Conservation (phyloP, 208 protist genomes). For the Trypanosoma congolense region DNA sequence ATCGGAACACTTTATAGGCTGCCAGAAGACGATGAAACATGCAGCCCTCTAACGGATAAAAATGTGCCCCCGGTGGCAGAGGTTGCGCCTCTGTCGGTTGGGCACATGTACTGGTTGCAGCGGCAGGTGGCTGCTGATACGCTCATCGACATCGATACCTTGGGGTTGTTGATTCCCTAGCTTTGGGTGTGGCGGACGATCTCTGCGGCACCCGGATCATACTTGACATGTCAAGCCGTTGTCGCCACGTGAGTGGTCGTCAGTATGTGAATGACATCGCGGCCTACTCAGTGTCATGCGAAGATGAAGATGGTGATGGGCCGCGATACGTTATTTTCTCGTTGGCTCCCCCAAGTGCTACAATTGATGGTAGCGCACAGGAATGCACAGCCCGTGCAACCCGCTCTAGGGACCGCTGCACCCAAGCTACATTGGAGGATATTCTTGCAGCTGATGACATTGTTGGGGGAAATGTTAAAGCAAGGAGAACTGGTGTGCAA, state of each 20-base stretch:
- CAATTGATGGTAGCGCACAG: neutral
- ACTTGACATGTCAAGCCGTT: conserved; percentile 25
- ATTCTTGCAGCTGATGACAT: neutral
- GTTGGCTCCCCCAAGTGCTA: conserved; percentile 1
- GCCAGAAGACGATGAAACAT: neutral
- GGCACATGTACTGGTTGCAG: conserved; percentile 77
- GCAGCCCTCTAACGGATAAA: neutral
- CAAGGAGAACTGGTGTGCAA: neutral
- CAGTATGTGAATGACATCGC: conserved; percentile 19
- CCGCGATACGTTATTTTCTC: conserved; percentile 5
- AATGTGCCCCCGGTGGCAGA: neutral
- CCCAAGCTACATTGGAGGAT: neutral
- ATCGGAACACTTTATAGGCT: neutral
- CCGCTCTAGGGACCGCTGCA: neutral
- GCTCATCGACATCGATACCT: conserved; percentile 45
- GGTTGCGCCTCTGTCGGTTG: conserved; percentile 36
- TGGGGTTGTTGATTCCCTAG: conserved; percentile 32
- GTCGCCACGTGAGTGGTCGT: neutral
- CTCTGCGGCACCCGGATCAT: conserved; percentile 9
- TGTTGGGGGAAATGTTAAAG: conserved; percentile 1
- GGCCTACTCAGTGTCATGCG: neutral
- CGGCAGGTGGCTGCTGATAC: conserved; percentile 56
- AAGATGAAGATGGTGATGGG: neutral
- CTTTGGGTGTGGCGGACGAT: neutral
- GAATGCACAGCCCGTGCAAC: neutral